These are phyloP conservation scores for Ogataea dorogensis DNA, from an alignment of 805 yeast genomes.

Conservation along the genomic window DNA sequence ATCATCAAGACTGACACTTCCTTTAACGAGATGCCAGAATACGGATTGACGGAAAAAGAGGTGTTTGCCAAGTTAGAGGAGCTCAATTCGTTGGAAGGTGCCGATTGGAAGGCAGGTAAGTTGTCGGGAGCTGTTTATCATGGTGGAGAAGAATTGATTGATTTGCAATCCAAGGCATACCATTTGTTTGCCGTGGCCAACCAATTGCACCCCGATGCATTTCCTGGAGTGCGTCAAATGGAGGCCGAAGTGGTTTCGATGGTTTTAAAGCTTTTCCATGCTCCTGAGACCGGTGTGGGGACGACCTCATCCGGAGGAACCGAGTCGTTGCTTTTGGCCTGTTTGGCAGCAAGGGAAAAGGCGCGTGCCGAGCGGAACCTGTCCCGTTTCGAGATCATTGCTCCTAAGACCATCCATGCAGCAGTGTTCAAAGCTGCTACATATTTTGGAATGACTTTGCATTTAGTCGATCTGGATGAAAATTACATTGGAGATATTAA, in stretches of 20 bases:
- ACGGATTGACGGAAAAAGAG: slow-evolving; percentile 50
- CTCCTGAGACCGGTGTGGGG: slow-evolving; percentile 72
- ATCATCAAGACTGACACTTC: slow-evolving; percentile 51
- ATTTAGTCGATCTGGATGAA: slow-evolving; percentile 71
- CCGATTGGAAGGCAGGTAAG: slow-evolving; percentile 78
- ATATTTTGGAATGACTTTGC: slow-evolving; percentile 83
- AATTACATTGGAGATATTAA: slow-evolving; percentile 66
- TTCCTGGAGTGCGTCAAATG: slow-evolving; percentile 95
- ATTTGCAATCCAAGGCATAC: slow-evolving; percentile 75
- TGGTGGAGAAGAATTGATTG: slow-evolving; percentile 78
- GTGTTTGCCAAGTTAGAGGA: slow-evolving; percentile 53
- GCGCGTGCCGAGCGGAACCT: slow-evolving; percentile 61
- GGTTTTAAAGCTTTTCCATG: slow-evolving; percentile 79
- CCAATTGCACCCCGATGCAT: slow-evolving; percentile 95
- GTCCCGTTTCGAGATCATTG: slow-evolving; percentile 77
- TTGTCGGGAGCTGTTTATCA: slow-evolving; percentile 97
- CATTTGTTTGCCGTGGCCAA: slow-evolving; percentile 80
- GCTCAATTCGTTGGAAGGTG: slow-evolving; percentile 52
- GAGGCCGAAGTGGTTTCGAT: slow-evolving; percentile 92
- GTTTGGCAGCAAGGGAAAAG: slow-evolving; percentile 82
- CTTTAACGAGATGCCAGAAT: slow-evolving; percentile 52
- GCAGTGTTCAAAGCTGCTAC: slow-evolving; percentile 91
- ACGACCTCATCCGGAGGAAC: slow-evolving; percentile 94
- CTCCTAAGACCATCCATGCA: slow-evolving; percentile 90
- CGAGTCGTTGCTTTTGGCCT: slow-evolving; percentile 83